These are phyloP conservation scores for Raphanus raphanistrum DNA, from an alignment of 345 rosid genomes.

Conservation along the genomic window DNA sequence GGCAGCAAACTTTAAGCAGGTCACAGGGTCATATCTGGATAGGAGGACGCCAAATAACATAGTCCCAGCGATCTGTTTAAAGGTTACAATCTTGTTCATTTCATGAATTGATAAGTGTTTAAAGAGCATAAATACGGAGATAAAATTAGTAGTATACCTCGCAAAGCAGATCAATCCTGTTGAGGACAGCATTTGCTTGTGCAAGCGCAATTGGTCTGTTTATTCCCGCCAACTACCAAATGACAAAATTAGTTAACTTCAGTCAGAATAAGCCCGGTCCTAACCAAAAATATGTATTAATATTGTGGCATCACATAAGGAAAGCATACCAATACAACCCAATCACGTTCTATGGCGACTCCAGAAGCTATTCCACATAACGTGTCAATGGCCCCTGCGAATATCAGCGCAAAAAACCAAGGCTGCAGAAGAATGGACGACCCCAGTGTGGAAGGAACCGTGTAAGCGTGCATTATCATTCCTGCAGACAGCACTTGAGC, in stretches of 20 bases:
- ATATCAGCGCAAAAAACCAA: constrained; percentile 76
- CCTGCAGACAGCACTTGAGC: constrained; percentile 85
- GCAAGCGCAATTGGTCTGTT: constrained; percentile 92
- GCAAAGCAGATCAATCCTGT: constrained; percentile 83
- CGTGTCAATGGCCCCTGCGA: constrained; percentile 81
- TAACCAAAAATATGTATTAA: neutral
- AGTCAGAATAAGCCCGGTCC: neutral
- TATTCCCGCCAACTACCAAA: constrained; percentile 76
- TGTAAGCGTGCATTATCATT: constrained; percentile 81
- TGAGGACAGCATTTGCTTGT: constrained; percentile 88
- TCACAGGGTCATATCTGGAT: constrained; percentile 73
- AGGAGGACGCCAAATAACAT: constrained; percentile 80
- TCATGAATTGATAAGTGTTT: neutral
- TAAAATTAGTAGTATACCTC: constrained; percentile 51
- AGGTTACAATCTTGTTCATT: neutral
- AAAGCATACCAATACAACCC: constrained; percentile 87
- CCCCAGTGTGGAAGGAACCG: constrained; percentile 49
- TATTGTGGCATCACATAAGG: constrained; percentile 2
- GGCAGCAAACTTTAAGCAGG: constrained; percentile 83
- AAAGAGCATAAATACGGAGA: neutral
- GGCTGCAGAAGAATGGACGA: constrained; percentile 69
- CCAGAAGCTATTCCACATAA: constrained; percentile 84
- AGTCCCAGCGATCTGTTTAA: constrained; percentile 79
- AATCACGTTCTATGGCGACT: constrained; percentile 89
- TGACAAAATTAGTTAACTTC: constrained; percentile 16